Evolutionary conservation across 805 yeast genomes (phyloP).

Genomic region (Scheffersomyces lignosus): DNA sequence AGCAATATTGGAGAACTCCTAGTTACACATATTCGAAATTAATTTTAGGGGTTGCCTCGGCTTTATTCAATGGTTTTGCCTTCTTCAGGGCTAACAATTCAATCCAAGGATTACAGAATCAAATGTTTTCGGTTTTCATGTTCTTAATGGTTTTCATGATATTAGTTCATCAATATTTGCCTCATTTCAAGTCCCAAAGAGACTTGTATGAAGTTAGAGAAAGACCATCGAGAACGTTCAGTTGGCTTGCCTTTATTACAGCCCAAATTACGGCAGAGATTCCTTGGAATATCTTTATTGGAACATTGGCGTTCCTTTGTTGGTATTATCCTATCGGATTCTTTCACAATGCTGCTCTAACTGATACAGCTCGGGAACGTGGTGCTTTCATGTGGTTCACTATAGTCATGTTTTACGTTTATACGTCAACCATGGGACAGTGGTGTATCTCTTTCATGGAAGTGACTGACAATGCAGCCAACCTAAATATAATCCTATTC

Average conservation of each 20-base stretch:
- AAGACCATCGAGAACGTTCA: slow-evolving; percentile 69
- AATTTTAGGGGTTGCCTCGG: slow-evolving; percentile 9
- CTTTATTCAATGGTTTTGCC: slow-evolving; percentile 15
- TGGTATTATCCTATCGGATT: slow-evolving; percentile 25
- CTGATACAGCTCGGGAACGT: slow-evolving; percentile 20
- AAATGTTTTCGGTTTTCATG: slow-evolving; percentile 71
- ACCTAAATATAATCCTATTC: slow-evolving; percentile 22
- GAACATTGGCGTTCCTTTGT: slow-evolving; percentile 25
- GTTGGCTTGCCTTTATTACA: slow-evolving; percentile 63
- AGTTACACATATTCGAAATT: slow-evolving; percentile 19
- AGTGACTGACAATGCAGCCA: slow-evolving; percentile 24
- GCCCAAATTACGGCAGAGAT: slow-evolving; percentile 66
- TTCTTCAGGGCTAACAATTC: slow-evolving; percentile 14
- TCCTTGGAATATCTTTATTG: slow-evolving; percentile 61
- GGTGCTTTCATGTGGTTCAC: slow-evolving; percentile 40
- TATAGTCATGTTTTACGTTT: slow-evolving; percentile 17
- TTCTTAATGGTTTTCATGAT: slow-evolving; percentile 54
- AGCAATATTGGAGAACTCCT: slow-evolving; percentile 33
- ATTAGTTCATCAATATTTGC: slow-evolving; percentile 58
- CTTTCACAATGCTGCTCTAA: slow-evolving; percentile 19
- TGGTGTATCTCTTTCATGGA: slow-evolving; percentile 22
- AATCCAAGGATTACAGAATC: slow-evolving; percentile 47
- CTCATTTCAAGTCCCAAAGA: slow-evolving; percentile 56
- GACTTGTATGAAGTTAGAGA: slow-evolving; percentile 70
- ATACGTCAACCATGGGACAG: slow-evolving; percentile 23